Conservation (phyloP, 108 stramenopile species). For the Nitzschia putrida region DNA sequence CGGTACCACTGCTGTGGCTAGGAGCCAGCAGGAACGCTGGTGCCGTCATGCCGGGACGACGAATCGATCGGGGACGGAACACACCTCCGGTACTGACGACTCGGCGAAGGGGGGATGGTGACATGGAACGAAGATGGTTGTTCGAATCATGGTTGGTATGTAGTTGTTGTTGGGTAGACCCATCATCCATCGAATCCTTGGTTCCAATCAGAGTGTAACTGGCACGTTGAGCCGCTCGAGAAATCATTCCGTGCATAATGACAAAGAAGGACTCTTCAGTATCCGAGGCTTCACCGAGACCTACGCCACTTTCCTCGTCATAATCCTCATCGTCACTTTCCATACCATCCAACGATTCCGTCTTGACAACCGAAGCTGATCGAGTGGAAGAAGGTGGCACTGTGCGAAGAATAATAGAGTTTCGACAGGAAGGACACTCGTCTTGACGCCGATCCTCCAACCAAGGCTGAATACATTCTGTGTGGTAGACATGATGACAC, state of each 20-base stretch:
- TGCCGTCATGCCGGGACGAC: not conserved
- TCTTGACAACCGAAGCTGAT: not conserved
- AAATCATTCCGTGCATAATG: conserved; percentile 29
- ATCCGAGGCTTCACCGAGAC: not conserved
- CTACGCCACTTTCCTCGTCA: not conserved
- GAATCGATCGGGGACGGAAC: not conserved
- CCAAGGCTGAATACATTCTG: conserved; percentile 40
- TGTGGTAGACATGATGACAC: conserved; percentile 43
- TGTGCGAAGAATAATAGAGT: not conserved
- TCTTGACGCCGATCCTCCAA: conserved; percentile 36
- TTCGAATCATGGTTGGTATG: not conserved
- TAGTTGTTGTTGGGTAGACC: not conserved
- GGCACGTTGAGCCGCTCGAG: conserved; percentile 16
- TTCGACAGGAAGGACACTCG: conserved; percentile 46
- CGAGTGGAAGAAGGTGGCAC: not conserved
- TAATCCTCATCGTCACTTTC: conserved; percentile 8
- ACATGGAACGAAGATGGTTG: not conserved
- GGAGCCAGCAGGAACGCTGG: not conserved
- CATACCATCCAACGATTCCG: not conserved
- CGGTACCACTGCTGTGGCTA: not conserved
- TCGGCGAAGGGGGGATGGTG: conserved; percentile 8
- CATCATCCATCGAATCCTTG: conserved; percentile 5
- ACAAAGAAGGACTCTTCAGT: conserved; percentile 25
- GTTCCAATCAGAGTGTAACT: conserved; percentile 26
- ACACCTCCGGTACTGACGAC: conserved; percentile 10